Conservation (phyloP, 1,139 yeast genomes). For the Hemisphaericaspora xylanilytica region DNA sequence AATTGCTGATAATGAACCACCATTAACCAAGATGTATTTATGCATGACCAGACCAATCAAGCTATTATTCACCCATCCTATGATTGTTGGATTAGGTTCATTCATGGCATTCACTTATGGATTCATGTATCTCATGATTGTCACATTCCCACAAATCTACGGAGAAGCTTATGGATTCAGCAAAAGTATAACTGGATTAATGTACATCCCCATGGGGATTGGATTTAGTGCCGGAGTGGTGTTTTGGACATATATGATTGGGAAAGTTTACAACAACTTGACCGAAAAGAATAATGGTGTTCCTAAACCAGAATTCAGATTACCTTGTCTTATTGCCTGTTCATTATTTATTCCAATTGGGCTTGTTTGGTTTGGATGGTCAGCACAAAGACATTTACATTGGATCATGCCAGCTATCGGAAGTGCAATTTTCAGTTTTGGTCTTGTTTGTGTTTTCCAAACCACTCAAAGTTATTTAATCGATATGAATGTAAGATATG, state of each 20-base stretch:
- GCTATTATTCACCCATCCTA: conserved; percentile 43
- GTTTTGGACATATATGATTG: conserved; percentile 37
- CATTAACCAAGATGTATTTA: conserved; percentile 22
- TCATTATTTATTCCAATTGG: conserved; percentile 41
- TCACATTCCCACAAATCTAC: conserved; percentile 42
- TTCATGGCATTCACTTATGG: conserved; percentile 49
- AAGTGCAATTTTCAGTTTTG: conserved; percentile 43
- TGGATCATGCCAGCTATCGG: conserved; percentile 51
- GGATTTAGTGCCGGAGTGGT: conserved; percentile 42
- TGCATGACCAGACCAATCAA: conserved; percentile 42
- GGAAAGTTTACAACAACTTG: conserved; percentile 28
- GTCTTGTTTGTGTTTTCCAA: conserved; percentile 45
- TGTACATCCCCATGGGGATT: conserved; percentile 47
- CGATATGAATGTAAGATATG: conserved; percentile 44
- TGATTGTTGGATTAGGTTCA: conserved; percentile 45
- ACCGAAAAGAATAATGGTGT: conserved; percentile 34
- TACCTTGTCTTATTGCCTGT: conserved; percentile 41
- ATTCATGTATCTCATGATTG: conserved; percentile 47
- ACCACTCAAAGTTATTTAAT: conserved; percentile 43
- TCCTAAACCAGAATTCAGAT: conserved; percentile 42
- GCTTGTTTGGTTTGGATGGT: conserved; percentile 48
- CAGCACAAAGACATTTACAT: conserved; percentile 38
- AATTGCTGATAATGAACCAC: conserved; percentile 37
- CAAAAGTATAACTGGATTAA: conserved; percentile 36
- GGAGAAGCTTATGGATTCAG: conserved; percentile 33